Conservation (phyloP, 192 early-diverging fungal species). For the Podochytrium sp. region DNA sequence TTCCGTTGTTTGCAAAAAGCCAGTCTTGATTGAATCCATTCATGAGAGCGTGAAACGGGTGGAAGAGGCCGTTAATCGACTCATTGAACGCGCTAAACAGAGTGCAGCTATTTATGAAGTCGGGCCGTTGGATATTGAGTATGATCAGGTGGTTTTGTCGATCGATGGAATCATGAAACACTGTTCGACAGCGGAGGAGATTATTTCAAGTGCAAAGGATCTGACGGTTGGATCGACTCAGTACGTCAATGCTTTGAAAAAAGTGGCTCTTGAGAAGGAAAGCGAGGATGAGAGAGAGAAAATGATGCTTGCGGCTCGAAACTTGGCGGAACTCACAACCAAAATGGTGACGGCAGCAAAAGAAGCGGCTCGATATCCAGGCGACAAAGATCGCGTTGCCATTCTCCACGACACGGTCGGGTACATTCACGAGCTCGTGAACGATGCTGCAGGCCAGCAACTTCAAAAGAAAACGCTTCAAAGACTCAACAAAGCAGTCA, state of each 20-base stretch:
- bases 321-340: constrained; percentile 48
- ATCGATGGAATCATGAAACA: constrained; percentile 47
- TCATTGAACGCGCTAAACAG: constrained; percentile 52
- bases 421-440: constrained; percentile 25
- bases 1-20: constrained; percentile 20
- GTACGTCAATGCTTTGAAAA: constrained; percentile 55
- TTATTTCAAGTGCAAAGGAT: constrained; percentile 51
- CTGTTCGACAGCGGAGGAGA: constrained; percentile 42
- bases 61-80: constrained; percentile 50
- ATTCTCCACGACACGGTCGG: constrained; percentile 20
- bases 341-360: constrained; percentile 54
- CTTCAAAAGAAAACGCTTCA: constrained; percentile 42
- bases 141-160: constrained; percentile 46
- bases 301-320: constrained; percentile 42
- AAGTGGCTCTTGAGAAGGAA: constrained; percentile 26
- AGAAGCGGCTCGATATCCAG: constrained; percentile 41
- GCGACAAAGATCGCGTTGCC: constrained; percentile 15
- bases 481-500: constrained; percentile 49
- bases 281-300: constrained; percentile 41
- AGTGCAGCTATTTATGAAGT: constrained; percentile 22
- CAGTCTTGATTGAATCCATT: constrained; percentile 30
- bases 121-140: constrained; percentile 46
- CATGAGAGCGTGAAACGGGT: constrained; percentile 43
- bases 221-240: constrained; percentile 52
- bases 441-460: constrained; percentile 40